phyloP scores from a whole-genome alignment of 768 basidiomycete genomes.

The Phanerochaete sordida region DNA sequence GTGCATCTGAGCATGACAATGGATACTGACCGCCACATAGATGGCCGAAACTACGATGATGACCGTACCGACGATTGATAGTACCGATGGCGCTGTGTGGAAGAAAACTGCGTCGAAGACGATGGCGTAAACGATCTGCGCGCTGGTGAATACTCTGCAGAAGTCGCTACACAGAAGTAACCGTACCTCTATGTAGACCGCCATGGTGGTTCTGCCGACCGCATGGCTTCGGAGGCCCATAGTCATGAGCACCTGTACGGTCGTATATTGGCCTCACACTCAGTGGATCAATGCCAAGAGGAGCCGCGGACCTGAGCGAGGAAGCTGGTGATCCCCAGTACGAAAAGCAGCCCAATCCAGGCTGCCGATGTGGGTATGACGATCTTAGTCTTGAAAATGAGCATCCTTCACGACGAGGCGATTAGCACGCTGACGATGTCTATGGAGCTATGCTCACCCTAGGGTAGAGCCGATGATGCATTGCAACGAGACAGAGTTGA shows the following conservation, averaged over 20 bases:
- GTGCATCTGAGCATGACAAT: background rate
- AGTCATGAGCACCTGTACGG: slow-evolving; percentile 48
- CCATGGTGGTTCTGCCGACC: slow-evolving; percentile 59
- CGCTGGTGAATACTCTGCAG: background rate
- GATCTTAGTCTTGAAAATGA: slow-evolving; percentile 33
- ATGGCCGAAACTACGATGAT: slow-evolving; percentile 63
- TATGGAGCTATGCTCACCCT: slow-evolving; percentile 8
- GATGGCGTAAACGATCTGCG: slow-evolving; percentile 63
- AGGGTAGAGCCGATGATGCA: slow-evolving; percentile 40
- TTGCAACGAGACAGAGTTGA: slow-evolving; percentile 61
- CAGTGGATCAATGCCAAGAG: no score
- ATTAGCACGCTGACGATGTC: background rate
- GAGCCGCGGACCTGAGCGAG: slow-evolving; percentile 29
- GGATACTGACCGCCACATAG: slow-evolving; percentile 51
- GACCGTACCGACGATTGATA: slow-evolving; percentile 58
- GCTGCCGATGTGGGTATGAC: slow-evolving; percentile 40
- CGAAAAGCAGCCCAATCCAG: slow-evolving; percentile 34
- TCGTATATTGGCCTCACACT: no score
- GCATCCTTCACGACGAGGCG: slow-evolving; percentile 34
- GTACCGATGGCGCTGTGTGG: slow-evolving; percentile 48
- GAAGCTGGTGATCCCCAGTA: slow-evolving; percentile 54
- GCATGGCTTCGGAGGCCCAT: slow-evolving; percentile 63
- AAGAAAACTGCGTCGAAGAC: slow-evolving; percentile 66
- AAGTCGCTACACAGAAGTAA: background rate
- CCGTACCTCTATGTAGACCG: slow-evolving; percentile 50